These are phyloP conservation scores for Phytophthora multivora DNA, from an alignment of 352 stramenopile species.

Conservation along the genomic window DNA sequence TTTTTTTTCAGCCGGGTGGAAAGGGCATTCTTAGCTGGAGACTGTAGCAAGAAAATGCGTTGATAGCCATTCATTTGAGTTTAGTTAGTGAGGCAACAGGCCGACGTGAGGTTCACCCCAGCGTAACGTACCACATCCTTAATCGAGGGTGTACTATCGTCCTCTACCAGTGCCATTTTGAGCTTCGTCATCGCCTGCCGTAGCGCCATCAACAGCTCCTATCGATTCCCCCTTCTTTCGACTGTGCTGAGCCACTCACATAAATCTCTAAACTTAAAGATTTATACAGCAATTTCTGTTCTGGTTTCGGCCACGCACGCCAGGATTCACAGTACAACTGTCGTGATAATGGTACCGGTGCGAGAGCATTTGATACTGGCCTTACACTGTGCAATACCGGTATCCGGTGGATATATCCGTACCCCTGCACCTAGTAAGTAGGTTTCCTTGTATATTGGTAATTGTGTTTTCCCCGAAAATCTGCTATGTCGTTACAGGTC, in stretches of 20 bases:
- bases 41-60: no score
- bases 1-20: no score
- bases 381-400: slow-evolving; percentile 3
- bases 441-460: no score
- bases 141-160: neutral
- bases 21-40: no score
- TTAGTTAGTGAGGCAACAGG: no score
- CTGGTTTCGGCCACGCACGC: slow-evolving; percentile 3
- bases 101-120: neutral
- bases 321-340: slow-evolving; percentile 13
- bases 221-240: neutral
- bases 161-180: neutral
- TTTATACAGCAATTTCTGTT: slow-evolving; percentile 1
- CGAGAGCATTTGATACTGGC: slow-evolving; percentile 6
- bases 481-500: no score
- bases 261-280: slow-evolving; percentile 4
- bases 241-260: neutral
- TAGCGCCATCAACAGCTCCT: neutral
- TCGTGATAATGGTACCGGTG: slow-evolving; percentile 15
- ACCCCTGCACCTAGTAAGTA: neutral
- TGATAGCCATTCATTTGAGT: no score
- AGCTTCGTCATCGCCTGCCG: neutral
- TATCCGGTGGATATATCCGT: slow-evolving; percentile 8
- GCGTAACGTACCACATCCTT: no score
- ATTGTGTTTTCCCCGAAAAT: no score